Conservation (phyloP, 139 green algal genomes). For the Chlorella sp. region DNA sequence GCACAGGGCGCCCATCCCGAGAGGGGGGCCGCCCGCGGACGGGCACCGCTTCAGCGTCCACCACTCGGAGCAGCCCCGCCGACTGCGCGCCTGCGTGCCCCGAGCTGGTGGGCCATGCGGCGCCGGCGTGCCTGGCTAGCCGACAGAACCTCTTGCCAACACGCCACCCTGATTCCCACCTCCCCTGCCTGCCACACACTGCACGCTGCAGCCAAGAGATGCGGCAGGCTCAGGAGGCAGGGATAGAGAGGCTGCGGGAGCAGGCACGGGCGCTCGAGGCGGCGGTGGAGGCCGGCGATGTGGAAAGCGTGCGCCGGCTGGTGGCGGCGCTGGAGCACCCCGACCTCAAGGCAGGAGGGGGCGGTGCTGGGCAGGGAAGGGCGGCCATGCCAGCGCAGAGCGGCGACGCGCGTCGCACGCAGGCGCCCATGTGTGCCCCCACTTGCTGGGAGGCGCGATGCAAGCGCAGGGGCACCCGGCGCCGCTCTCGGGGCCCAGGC, state of each 20-base stretch:
- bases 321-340: neutral
- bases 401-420: too few species aligned
- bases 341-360: neutral
- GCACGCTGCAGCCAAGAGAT: neutral
- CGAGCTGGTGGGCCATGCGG: neutral
- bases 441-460: neutral
- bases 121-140: too few species aligned
- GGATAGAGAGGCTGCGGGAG: neutral
- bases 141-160: too few species aligned
- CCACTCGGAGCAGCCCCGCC: neutral
- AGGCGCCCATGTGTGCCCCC: neutral
- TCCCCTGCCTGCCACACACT: too few species aligned
- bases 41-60: neutral
- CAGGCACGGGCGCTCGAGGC: neutral
- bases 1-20: neutral
- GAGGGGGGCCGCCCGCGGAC: too few species aligned
- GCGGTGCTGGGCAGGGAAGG: neutral
- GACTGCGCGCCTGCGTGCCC: neutral
- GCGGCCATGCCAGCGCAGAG: neutral
- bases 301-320: neutral
- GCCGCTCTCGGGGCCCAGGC: neutral
- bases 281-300: neutral
- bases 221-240: neutral
- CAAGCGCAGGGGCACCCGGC: neutral
- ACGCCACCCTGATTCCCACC: too few species aligned